Conservation (phyloP, 495 filamentous ascomycete genomes). For the Penicillium coffeae region DNA sequence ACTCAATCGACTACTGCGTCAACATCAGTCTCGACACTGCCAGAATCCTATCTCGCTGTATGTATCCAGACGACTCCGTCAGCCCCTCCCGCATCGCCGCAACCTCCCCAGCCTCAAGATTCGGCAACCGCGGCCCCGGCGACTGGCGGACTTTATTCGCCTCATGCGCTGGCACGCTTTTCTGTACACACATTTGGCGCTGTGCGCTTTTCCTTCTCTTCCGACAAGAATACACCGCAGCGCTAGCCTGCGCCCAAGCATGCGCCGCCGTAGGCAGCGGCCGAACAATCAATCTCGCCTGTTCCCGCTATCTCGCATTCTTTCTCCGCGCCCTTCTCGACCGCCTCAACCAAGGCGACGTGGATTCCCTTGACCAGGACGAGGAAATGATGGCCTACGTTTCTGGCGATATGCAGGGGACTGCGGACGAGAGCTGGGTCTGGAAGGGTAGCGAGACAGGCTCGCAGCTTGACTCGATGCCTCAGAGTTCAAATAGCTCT, state of each 20-base stretch:
- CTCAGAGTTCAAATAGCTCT: conserved; percentile 4
- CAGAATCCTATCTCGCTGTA: conserved; percentile 64
- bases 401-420: conserved; percentile 87
- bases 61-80: conserved; percentile 19
- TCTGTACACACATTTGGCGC: conserved; percentile 87
- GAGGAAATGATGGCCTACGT: conserved; percentile 90
- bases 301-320: conserved; percentile 80
- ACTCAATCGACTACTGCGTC: conserved; percentile 75
- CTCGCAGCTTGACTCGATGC: conserved; percentile 31
- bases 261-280: conserved; percentile 63
- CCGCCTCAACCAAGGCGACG: conserved; percentile 51
- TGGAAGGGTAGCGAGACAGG: conserved; percentile 69
- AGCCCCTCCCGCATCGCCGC: neutral
- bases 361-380: conserved; percentile 62
- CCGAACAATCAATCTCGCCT: conserved; percentile 70
- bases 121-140: conserved; percentile 20
- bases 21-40: conserved; percentile 73
- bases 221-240: conserved; percentile 64
- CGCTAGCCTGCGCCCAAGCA: conserved; percentile 67
- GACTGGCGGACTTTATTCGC: conserved; percentile 51
- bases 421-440: conserved; percentile 73
- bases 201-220: conserved; percentile 79
- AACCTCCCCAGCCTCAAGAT: neutral
- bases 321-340: conserved; percentile 65
- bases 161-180: conserved; percentile 57